phyloP scores from a whole-genome alignment of 2,329 filamentous ascomycete genomes.

The Fusarium verticillioides region DNA sequence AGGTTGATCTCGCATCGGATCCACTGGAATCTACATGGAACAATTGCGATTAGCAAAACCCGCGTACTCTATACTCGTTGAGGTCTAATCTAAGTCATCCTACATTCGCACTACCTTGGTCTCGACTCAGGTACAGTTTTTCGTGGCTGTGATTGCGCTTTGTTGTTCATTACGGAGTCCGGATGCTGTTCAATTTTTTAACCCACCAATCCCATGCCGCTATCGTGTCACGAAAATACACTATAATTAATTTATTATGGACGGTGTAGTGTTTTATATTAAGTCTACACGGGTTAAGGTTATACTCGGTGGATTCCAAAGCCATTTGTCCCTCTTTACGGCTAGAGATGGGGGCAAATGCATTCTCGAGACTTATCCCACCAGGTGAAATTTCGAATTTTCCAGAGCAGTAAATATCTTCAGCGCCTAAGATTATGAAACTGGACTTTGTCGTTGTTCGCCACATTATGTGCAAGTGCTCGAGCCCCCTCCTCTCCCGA shows the following conservation, averaged over 20 bases:
- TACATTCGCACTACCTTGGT: too few species aligned
- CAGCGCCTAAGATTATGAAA: not conserved
- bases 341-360: not conserved
- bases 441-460: not conserved
- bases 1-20: not conserved
- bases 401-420: not conserved
- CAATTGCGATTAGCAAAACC: not conserved
- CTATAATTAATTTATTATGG: too few species aligned
- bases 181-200: not conserved
- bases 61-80: not conserved
- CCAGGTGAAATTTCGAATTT: not conserved
- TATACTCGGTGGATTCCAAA: not conserved
- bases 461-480: not conserved
- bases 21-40: not conserved
- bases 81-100: too few species aligned
- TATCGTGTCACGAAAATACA: too few species aligned
- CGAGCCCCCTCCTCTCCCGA: not conserved
- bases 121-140: not conserved
- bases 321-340: not conserved
- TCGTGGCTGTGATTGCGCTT: not conserved
- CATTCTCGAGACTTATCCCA: not conserved
- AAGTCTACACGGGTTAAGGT: not conserved
- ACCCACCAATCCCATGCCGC: not conserved
- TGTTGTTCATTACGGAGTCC: not conserved
- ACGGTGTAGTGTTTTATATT: not conserved